Percentiles rank a stretch among this genome's conserved stretches.
Evolutionary conservation across 768 basidiomycete genomes (phyloP).

Genomic region (Hericium rajendrae): DNA sequence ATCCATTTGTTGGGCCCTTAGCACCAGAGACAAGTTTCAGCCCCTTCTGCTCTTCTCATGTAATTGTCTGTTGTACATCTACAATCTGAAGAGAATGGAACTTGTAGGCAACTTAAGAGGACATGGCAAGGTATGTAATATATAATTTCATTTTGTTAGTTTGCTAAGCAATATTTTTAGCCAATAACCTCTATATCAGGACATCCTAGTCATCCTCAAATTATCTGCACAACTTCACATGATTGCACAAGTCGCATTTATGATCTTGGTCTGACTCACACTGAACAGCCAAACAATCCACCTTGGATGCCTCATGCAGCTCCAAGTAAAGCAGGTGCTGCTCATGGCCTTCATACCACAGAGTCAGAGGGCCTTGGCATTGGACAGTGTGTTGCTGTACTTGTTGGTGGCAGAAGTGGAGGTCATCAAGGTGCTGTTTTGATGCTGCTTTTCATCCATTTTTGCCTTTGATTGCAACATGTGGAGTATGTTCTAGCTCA

Average conservation of each 20-base stretch:
- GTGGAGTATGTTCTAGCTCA: conserved; percentile 44
- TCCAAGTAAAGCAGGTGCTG: conserved; percentile 52
- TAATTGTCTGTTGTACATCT: conserved; percentile 46
- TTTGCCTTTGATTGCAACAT: conserved; percentile 62
- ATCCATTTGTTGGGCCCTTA: conserved; percentile 44
- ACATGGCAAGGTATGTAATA: conserved; percentile 12
- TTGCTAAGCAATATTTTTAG: conserved; percentile 18
- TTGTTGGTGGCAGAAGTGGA: conserved; percentile 63
- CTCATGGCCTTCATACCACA: conserved; percentile 55
- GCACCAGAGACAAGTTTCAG: conserved; percentile 32
- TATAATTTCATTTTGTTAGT: background rate
- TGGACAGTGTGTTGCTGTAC: conserved; percentile 50
- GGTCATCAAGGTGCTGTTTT: conserved; percentile 66
- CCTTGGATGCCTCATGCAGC: conserved; percentile 41
- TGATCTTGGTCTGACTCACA: conserved; percentile 36
- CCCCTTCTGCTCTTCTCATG: conserved; percentile 52
- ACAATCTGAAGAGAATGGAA: conserved; percentile 32
- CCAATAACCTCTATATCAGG: conserved; percentile 61
- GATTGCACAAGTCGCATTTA: conserved; percentile 67
- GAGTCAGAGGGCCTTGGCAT: conserved; percentile 52
- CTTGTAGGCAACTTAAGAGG: conserved; percentile 39
- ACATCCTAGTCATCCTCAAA: conserved; percentile 47
- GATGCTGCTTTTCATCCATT: conserved; percentile 60
- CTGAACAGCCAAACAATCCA: conserved; percentile 37
- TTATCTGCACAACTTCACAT: conserved; percentile 63